Conservation (phyloP, 1,284 basidiomycete genomes). For the Moesziomyces aphidis region DNA sequence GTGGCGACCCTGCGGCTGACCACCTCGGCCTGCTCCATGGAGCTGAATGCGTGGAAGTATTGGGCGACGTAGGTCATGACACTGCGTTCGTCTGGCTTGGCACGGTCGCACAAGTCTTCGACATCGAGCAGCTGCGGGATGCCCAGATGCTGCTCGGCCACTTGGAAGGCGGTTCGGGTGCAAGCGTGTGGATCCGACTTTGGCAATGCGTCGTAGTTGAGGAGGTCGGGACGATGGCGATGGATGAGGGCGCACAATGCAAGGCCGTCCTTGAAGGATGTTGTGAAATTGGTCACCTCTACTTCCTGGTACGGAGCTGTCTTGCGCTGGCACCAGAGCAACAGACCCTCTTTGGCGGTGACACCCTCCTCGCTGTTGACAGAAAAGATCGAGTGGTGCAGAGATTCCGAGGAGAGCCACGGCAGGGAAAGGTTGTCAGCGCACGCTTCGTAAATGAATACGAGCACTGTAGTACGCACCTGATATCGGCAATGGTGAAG, state of each 20-base stretch:
- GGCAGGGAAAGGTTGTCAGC: background rate
- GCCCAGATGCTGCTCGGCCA: conserved; percentile 40
- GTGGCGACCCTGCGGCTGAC: conserved; percentile 93
- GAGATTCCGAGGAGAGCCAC: too few species aligned
- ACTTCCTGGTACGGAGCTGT: conserved; percentile 92
- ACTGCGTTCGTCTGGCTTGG: conserved; percentile 90
- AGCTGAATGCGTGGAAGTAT: conserved; percentile 97
- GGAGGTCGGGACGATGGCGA: conserved; percentile 91
- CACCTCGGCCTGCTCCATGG: conserved; percentile 95
- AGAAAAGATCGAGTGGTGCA: background rate
- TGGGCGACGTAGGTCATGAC: conserved; percentile 96
- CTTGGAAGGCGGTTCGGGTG: conserved; percentile 41
- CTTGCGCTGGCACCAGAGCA: conserved; percentile 98
- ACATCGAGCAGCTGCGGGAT: conserved; percentile 91
- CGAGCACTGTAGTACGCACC: conserved; percentile 71
- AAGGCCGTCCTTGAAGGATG: conserved; percentile 92
- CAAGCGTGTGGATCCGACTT: conserved; percentile 72
- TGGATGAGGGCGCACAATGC: conserved; percentile 97
- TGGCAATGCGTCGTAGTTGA: conserved; percentile 83
- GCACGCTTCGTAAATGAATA: background rate
- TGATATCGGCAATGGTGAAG: conserved; percentile 98
- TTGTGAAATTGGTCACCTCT: conserved; percentile 90
- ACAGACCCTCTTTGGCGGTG: conserved; percentile 90
- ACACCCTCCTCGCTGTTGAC: conserved; percentile 84
- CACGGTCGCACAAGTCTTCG: conserved; percentile 90